These are phyloP conservation scores for Phialophora macrospora DNA, from an alignment of 2,329 filamentous ascomycete genomes.

Conservation along the genomic window DNA sequence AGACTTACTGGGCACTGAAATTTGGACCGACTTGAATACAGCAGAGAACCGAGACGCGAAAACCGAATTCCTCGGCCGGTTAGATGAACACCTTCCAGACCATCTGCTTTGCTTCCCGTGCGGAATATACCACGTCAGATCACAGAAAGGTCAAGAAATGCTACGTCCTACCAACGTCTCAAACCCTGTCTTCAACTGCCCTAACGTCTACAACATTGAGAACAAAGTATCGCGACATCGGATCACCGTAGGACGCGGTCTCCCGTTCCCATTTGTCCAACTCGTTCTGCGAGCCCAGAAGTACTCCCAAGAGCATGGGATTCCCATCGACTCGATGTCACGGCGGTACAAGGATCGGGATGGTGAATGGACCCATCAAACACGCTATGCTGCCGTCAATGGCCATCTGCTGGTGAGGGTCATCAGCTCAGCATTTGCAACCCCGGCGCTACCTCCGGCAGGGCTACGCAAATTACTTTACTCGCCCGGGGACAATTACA, in stretches of 20 bases:
- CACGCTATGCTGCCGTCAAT: constrained; percentile 59
- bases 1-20: constrained; percentile 48
- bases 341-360: constrained; percentile 59
- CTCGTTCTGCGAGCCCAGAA: constrained; percentile 57
- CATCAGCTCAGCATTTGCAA: constrained; percentile 59
- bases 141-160: constrained; percentile 58
- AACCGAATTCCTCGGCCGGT: constrained; percentile 56
- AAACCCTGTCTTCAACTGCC: constrained; percentile 63
- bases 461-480: constrained; percentile 62
- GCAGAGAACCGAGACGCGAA: constrained; percentile 54
- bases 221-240: constrained; percentile 57
- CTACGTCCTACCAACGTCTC: constrained; percentile 59
- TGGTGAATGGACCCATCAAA: constrained; percentile 59
- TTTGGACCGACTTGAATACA: constrained; percentile 43
- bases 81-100: constrained; percentile 59
- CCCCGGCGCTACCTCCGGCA: constrained; percentile 57
- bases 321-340: constrained; percentile 53
- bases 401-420: constrained; percentile 64
- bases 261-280: constrained; percentile 65
- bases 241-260: constrained; percentile 59
- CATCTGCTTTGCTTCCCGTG: constrained; percentile 66
- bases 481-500: constrained; percentile 62
- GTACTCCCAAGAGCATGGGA: constrained; percentile 56
- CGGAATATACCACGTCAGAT: constrained; percentile 60
- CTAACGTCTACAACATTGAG: constrained; percentile 57